Evolutionary conservation across 2,329 filamentous ascomycete genomes (phyloP), one percentile per base, ranked within the genome.

Genomic region (Rugonectria rugulosa): DNA sequence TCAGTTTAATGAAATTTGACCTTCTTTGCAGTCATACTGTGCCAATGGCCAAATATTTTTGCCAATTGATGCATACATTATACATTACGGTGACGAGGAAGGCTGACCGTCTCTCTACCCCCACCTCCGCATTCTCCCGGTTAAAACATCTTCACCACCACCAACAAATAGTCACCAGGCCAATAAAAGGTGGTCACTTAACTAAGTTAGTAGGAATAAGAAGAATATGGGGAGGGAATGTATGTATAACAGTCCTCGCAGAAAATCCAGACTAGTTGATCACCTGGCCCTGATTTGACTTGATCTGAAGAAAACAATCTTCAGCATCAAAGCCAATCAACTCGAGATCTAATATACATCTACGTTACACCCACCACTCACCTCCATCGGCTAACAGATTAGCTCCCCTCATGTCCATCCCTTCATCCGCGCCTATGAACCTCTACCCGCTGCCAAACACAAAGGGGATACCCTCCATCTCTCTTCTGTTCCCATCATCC

Each of bases 371-470:
- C 45, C 31, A 29, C 40, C 12, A 9, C 15, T 40, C 19, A 27
- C 17, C 27, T 23, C 10, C 6, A 32, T 31, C 24, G 36, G 36
- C 46, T 41, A 42, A 31, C 37, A 32, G 26, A 12, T 43, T 51
- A 42, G 48, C 40, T 51, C 48, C 21, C 26, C 24, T 17, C 14
- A 36, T 51, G 7, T 23, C 41, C 48, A 43, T 51, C 48, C 48
- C 21, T 51, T 51, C 48, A 44, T 40, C 48, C 48, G 48, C 44
- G 19, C 19, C 29, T 36, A 21, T 14, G 31, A 23, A 34, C 17
- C 20, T 20, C 10, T 29, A 23, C 24, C 38, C 14, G 14, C 15
- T 19, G 23, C 24, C 40, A 29, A 34, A 31, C 17, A 24, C 36
- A 6, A 32, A 5, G 6, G n/a, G 12, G 26, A 29, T 7, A 12